A percentile compares a stretch with the other conserved stretches of the same genome.
Conservation (phyloP, 495 filamentous ascomycete species). For the Trichoderma gamsii region DNA sequence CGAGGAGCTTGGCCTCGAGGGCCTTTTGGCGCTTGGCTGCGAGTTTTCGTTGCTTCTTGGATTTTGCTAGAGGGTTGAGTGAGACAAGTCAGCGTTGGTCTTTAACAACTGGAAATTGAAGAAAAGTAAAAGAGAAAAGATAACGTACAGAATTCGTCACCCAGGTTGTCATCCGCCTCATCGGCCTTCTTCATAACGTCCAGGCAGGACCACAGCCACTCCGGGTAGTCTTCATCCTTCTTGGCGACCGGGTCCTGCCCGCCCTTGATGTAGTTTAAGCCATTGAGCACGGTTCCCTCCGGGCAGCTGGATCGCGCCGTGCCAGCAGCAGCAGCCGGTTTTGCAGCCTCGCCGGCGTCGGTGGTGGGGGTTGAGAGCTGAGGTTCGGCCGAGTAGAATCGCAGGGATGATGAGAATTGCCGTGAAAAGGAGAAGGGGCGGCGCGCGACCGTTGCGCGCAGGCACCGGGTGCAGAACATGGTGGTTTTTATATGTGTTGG, state of each 20-base stretch:
- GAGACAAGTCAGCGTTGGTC: not conserved
- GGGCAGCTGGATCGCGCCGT: slow-evolving; percentile 44
- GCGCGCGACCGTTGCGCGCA: slow-evolving; percentile 20
- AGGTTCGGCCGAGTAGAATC: slow-evolving; percentile 16
- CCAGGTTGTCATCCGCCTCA: slow-evolving; percentile 38
- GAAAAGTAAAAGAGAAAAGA: slow-evolving; percentile 1
- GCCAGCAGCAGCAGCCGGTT: slow-evolving; percentile 18
- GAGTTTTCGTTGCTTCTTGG: slow-evolving; percentile 64
- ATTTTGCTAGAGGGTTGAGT: slow-evolving; percentile 62
- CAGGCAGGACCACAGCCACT: slow-evolving; percentile 82
- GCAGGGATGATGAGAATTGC: slow-evolving; percentile 18
- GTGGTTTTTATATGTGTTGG: slow-evolving; percentile 11
- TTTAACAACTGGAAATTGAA: too few species aligned
- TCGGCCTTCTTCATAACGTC: slow-evolving; percentile 45
- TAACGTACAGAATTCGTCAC: slow-evolving; percentile 69
- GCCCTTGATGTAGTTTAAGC: slow-evolving; percentile 82
- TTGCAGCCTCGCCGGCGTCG: slow-evolving; percentile 22
- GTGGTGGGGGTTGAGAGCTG: slow-evolving; percentile 30
- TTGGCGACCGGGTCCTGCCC: slow-evolving; percentile 63
- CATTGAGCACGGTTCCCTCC: slow-evolving; percentile 66
- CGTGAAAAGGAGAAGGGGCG: slow-evolving; percentile 5
- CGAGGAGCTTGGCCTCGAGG: slow-evolving; percentile 56
- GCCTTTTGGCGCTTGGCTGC: slow-evolving; percentile 62
- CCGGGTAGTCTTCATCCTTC: slow-evolving; percentile 80
- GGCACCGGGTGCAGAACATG: slow-evolving; percentile 46